phyloP scores from a whole-genome alignment of 805 yeast species.

The Ogataea angusta region DNA sequence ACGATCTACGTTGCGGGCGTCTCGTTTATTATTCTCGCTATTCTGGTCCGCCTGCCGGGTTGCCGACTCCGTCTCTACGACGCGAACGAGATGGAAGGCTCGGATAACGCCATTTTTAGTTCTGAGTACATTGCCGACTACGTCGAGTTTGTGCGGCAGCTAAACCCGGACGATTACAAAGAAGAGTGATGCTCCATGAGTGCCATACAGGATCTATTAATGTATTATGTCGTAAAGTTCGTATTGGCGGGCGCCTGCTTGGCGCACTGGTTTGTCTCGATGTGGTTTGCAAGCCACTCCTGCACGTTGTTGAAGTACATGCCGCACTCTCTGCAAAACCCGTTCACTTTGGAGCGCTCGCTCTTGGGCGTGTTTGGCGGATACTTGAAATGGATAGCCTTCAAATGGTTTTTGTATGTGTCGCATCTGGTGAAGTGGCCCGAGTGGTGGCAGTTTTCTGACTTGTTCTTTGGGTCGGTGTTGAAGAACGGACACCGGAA shows the following conservation, averaged over 20 bases:
- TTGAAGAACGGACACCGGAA: conserved; percentile 81
- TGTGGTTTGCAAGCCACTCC: conserved; percentile 74
- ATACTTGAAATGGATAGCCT: conserved; percentile 84
- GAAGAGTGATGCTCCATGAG: conserved; percentile 5
- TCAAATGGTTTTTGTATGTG: conserved; percentile 86
- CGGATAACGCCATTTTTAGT: conserved; percentile 83
- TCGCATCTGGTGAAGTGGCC: conserved; percentile 90
- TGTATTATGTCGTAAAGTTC: conserved; percentile 4
- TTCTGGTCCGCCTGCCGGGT: conserved; percentile 73
- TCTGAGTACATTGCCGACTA: conserved; percentile 88
- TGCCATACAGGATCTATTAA: conserved; percentile 3
- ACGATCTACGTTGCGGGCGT: conserved; percentile 69
- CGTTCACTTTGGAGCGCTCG: conserved; percentile 64
- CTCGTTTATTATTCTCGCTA: conserved; percentile 55
- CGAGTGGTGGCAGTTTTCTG: conserved; percentile 60
- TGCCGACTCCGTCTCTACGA: conserved; percentile 68
- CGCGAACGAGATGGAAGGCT: conserved; percentile 71
- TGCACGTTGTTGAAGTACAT: conserved; percentile 63
- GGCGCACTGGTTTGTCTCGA: conserved; percentile 49
- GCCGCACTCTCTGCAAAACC: conserved; percentile 78
- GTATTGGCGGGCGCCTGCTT: conserved; percentile 3
- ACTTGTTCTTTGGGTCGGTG: conserved; percentile 25
- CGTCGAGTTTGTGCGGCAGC: conserved; percentile 86
- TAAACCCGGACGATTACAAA: conserved; percentile 30
- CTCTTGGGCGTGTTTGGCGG: conserved; percentile 83